Base-by-base conservation (phyloP, 176 grass and related monocot species). In the Poa pratensis region DNA sequence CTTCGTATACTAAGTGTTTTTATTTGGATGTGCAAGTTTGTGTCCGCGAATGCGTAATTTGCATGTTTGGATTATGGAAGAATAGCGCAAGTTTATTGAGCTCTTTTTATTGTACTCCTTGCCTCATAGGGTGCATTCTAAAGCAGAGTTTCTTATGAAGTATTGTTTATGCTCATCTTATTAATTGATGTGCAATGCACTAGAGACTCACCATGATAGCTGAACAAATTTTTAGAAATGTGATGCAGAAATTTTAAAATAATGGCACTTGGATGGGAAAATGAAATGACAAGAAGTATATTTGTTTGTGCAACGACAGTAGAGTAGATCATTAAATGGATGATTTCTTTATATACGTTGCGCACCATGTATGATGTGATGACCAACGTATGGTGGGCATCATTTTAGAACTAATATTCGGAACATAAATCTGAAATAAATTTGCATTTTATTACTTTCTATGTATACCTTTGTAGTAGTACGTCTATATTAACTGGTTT, bases 31-130 rank as follows among this genome's bases (percentile, higher is more conserved):
- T 49, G 23, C 68, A 74, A 27, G 16, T 13, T 13, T 83, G 19
- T 24, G 3, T 39, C 17, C 37, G 24, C 14, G 15, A 59, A 50
- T 80, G 60, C 7, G 5, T 46, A 18, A 32, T 80, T 43, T 42
- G 7, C 54, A 58, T 73, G 69, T 26, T 20, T 72, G 35, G 49
- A 65, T 72, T 26, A 27, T 72, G 51, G 49, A 65, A 82, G 66
- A 23, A 60, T 74, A 40, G 3, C 24, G n/a, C 24, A 45, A 61
- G 61, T 80, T 26, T 60, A 43, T 16, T 73, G 42, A 49, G 70
- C 13, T 49, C 27, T 37, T 51, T 51, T 51, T 20, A 68, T 68
- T 32, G 15, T 18, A 17, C 62, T 64, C 62, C 69, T 45, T 45
- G 39, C 5, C n/a, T 72, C 40, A 15, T 16, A 72, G 69, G n/a